These are phyloP conservation scores for Scleroderma bovista DNA, from an alignment of 768 basidiomycete genomes.

Conservation along the genomic window DNA sequence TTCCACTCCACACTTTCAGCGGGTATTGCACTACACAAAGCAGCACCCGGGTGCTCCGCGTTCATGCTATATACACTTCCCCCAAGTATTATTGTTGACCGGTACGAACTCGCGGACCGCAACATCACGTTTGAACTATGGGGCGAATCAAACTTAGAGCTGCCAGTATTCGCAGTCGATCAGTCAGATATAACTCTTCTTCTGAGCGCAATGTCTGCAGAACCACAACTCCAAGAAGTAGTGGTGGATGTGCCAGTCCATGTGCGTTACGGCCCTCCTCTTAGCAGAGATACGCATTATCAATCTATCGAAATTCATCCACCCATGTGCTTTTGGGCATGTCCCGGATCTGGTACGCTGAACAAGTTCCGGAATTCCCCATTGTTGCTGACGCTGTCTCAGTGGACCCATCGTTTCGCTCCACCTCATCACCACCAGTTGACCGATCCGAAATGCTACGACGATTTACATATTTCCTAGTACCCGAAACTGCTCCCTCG, in stretches of 20 bases:
- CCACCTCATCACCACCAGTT: constrained; percentile 15
- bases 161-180: constrained; percentile 35
- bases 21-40: constrained; percentile 8
- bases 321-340: constrained; percentile 31
- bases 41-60: constrained; percentile 18
- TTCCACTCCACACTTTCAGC: constrained; percentile 30
- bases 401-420: background rate
- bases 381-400: constrained; percentile 4
- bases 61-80: constrained; percentile 34
- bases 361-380: background rate
- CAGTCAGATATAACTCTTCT: constrained; percentile 23
- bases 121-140: constrained; percentile 29
- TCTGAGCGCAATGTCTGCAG: constrained; percentile 19
- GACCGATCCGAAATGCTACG: constrained; percentile 19
- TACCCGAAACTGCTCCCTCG: constrained; percentile 5
- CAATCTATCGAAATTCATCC: constrained; percentile 18
- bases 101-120: constrained; percentile 36
- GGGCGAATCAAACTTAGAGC: constrained; percentile 38
- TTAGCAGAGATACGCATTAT: constrained; percentile 5
- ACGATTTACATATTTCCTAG: constrained; percentile 13
- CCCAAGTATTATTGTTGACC: constrained; percentile 38
- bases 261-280: constrained; percentile 36
- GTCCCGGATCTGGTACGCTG: constrained; percentile 20
- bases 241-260: constrained; percentile 38
- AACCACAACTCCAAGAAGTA: constrained; percentile 5